Conservation (phyloP, 1,284 basidiomycete genomes). For the Cystobasidium pallidum region DNA sequence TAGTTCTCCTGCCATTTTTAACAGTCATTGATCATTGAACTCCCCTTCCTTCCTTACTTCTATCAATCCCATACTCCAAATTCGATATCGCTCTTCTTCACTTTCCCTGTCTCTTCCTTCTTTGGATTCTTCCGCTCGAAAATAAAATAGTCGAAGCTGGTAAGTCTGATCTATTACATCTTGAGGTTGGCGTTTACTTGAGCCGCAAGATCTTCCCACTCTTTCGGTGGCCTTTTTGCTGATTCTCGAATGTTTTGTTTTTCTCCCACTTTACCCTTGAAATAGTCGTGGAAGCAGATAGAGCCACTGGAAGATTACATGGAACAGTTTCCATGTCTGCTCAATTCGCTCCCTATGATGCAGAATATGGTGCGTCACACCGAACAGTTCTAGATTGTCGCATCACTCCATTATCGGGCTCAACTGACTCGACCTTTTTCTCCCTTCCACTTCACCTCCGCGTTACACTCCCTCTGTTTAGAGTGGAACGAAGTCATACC, state of each 20-base stretch:
- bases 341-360: conserved; percentile 56
- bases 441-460: no score
- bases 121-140: no score
- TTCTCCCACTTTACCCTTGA: no score
- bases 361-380: conserved; percentile 48
- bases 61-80: conserved; percentile 26
- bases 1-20: neutral
- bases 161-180: no score
- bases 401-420: no score
- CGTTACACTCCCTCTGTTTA: neutral
- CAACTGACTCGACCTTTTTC: no score
- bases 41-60: no score
- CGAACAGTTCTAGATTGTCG: no score
- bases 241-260: neutral
- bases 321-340: conserved; percentile 54
- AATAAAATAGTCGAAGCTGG: conserved; percentile 34
- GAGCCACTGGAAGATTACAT: conserved; percentile 43
- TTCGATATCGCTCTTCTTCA: conserved; percentile 24
- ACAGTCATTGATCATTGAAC: conserved; percentile 28
- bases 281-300: conserved; percentile 26
- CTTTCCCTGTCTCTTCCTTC: no score
- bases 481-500: conserved; percentile 50
- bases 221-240: no score
- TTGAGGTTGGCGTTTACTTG: no score
- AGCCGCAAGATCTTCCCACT: no score